Evolutionary conservation across 169 alveolate species (phyloP), one percentile per base, ranked within the genome.

Genomic region (Babesia ovis): DNA sequence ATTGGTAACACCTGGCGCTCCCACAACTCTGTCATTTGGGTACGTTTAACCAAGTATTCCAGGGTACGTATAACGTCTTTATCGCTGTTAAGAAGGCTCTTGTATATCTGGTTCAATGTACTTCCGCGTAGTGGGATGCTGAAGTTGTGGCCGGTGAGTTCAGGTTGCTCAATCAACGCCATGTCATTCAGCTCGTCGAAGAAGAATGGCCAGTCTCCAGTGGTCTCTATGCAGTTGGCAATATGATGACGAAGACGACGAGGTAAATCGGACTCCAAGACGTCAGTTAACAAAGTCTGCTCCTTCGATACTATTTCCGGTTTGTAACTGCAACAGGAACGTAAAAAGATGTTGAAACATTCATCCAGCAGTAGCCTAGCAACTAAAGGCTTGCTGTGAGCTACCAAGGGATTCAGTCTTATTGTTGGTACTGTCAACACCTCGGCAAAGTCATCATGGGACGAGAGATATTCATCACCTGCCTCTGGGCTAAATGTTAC

Each of bases 311-410:
- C 74, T 3, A 25, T 12, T 6, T 37, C 41, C 27, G 45, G 11
- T 3, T 46, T 31, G 43, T 31, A 61, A 18, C 69, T 59, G 71
- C 59, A 66, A 4, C 48, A 32, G 61, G 54, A 58, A 51, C 74
- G 57, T 34, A 70, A 29, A 41, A 55, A 81, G 29, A 81, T 43
- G 32, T 66, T n/a, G 20, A 72, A 29, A 41, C 84, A 71, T 42
- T 81, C 89, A 14, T 81, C 83, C 50, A 81, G 57, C 3, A 81
- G 35, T 31, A 81, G 29, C 5, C 85, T 51, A n/a, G 81, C 34
- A 1, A 81, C 58, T 27, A 81, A 37, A 9, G 32, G 41, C 61
- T 81, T 81, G 53, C 64, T 73, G 29, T 43, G 3, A 35, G 22
- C 31, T 1, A 61, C 58, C 16, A 62, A 61, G 6, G 67, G 67